A percentile compares a stretch with the other conserved stretches of the same genome.
Evolutionary conservation across 371 early-diverging fungal species (phyloP).

Genomic region (Mortierella sp.): DNA sequence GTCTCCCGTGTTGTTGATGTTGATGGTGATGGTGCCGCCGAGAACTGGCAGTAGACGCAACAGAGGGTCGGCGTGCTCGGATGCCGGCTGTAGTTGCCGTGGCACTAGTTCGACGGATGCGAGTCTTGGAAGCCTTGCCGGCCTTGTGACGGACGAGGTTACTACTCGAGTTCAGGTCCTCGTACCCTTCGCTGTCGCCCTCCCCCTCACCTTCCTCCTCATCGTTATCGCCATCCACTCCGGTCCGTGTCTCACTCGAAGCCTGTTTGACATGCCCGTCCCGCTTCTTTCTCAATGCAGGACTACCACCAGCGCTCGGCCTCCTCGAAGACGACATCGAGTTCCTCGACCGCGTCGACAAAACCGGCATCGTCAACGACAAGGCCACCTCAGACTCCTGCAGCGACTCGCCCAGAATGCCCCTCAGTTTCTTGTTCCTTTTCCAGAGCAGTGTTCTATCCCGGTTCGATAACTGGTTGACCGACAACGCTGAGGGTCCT

Average conservation of each 20-base stretch:
- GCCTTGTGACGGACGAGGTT: not conserved
- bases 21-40: not conserved
- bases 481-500: constrained; percentile 22
- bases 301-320: not conserved
- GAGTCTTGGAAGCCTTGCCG: not conserved
- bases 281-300: constrained; percentile 6
- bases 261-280: not conserved
- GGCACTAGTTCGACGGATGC: not conserved
- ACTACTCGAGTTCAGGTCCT: constrained; percentile 14
- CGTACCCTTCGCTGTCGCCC: constrained; percentile 5
- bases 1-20: not conserved
- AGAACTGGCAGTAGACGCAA: constrained; percentile 10
- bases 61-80: constrained; percentile 23
- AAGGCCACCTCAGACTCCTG: constrained; percentile 40
- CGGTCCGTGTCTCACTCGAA: not conserved
- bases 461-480: constrained; percentile 39
- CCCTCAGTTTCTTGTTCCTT: constrained; percentile 48
- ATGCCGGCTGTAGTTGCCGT: not conserved
- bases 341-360: constrained; percentile 14
- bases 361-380: constrained; percentile 41
- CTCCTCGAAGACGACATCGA: not conserved
- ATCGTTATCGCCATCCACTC: not conserved
- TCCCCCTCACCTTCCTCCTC: not conserved
- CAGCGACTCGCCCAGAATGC: constrained; percentile 36
- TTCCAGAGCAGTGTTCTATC: constrained; percentile 46